Evolutionary conservation across 495 filamentous ascomycete genomes (phyloP), one percentile per base, ranked within the genome.

Genomic region (Tuber melanosporum): DNA sequence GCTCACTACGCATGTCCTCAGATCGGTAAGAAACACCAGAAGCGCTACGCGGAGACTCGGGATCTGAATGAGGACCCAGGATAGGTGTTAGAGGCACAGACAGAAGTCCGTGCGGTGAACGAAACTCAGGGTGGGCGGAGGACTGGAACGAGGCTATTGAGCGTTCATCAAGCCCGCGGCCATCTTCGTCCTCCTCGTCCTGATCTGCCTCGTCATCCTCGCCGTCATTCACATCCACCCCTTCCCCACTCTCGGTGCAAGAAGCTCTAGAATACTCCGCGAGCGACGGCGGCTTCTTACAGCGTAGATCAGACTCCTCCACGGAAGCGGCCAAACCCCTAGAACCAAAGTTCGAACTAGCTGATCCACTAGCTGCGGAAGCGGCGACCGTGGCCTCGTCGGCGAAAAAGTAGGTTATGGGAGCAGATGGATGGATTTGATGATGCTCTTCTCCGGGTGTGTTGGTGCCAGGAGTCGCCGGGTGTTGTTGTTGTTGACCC

Each of bases 351-450:
- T 49, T 75, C 22, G 73, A 73, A 49, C 36, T 83, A 73, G 73
- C 52, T 57, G 74, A 83, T 14, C 75, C 75, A 84, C 80, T 43
- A 76, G 84, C 76, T 78, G 84, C 77, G 39, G 85, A 84, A n/a
- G 87, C 84, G 76, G 86, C 85, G 71, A 89, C 83, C 41, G 85
- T 83, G 44, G 87, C 85, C 79, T 90, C 89, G 76, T 89, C 87
- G 75, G 86, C 86, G 62, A 90, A 81, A 76, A 88, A 86, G 75
- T 87, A 90, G 42, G 87, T 88, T 87, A 90, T 89, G 39, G 88
- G 87, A 52, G 87, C 83, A 75, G 77, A 80, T 76, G 71, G 43
- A 43, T 76, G 74, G n/a, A 71, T 74, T 41, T 79, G 39, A 49
- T 76, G 81, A 43, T 83, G 81, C 39, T 76, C 78, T 39, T 73